phyloP scores from a whole-genome alignment of 2,329 filamentous ascomycete species.

The Penicillium occitanis region DNA sequence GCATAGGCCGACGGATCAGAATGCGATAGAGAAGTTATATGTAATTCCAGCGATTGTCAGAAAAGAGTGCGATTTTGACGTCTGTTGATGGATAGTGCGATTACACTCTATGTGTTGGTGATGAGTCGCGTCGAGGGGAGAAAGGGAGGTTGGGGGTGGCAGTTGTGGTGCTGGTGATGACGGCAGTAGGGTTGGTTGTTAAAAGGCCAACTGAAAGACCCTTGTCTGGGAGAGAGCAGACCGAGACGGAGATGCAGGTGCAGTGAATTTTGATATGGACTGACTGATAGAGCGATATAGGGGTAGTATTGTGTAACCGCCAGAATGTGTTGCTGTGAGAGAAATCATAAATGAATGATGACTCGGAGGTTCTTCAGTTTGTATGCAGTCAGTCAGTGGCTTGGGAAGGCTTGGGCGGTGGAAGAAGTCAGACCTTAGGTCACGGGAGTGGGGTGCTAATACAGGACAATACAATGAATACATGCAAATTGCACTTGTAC shows the following conservation, averaged over 20 bases:
- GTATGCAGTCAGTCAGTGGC: slow-evolving; percentile 9
- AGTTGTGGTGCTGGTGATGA: slow-evolving; percentile 6
- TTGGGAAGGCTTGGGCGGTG: slow-evolving; percentile 13
- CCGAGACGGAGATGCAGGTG: slow-evolving; percentile 1
- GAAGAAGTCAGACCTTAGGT: slow-evolving; percentile 10
- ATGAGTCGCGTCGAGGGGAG: slow-evolving; percentile 6
- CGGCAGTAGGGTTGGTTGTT: slow-evolving; percentile 8
- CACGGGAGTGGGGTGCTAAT: slow-evolving; percentile 12
- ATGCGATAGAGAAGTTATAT: background rate
- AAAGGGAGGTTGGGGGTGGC: slow-evolving; percentile 17
- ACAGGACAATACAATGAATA: background rate
- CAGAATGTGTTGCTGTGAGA: background rate
- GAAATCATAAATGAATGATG: background rate
- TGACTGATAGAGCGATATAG: background rate
- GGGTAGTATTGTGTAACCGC: slow-evolving; percentile 2
- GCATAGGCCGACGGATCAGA: slow-evolving; percentile 1
- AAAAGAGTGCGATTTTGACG: background rate
- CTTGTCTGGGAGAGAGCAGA: background rate
- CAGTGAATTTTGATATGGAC: background rate
- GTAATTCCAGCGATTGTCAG: background rate
- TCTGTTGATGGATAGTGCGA: background rate
- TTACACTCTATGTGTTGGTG: background rate
- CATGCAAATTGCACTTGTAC: background rate
- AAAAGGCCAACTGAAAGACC: background rate
- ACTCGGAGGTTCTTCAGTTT: background rate